Base-by-base conservation (phyloP, 345 rosid genomes). In the Adansonia digitata region DNA sequence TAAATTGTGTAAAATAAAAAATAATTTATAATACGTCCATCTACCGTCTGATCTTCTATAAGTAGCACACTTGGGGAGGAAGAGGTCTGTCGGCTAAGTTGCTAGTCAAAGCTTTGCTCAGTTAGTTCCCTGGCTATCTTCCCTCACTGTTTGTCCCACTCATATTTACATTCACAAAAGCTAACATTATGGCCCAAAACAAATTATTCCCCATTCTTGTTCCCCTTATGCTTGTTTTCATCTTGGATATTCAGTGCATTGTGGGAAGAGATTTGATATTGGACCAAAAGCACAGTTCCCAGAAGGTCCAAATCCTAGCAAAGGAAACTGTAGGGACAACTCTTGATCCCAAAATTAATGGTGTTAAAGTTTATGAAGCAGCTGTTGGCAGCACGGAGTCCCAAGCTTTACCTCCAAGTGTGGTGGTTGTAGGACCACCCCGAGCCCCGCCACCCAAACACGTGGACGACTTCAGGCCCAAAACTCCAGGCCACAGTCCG, bases 181-280 rank as follows among this genome's bases (percentile, higher is more conserved):
- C n/a, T n/a, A n/a, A n/a, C n/a, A n/a, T n/a, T n/a, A n/a, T n/a
- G n/a, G n/a, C n/a, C n/a, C n/a, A n/a, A n/a, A n/a, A 49, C 61
- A 86, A 82, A 49, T 15, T 77, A 65, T 15, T 26, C 63, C 13
- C 26, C n/a, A 45, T 70, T 73, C 76, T 73, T 34, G 13, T 82
- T 77, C 51, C 85, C 55, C 29, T 84, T 27, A 18, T 83, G 22
- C 77, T 82, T 29, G 64, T 86, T 67, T 78, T 80, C 59, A 76
- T 72, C 74, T 77, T 46, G 52, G 82, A 74, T 45, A 53, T 82
- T 55, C 80, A 60, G 49, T 71, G 77, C 22, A 79, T 67, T 17
- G 80, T 83, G n/a, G 92, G 84, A 71, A 85, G 91, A 79, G 72
- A 77, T 77, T 74, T 85, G 69, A 76, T 63, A 63, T 77, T 72